Percentiles rank a stretch among this genome's conserved stretches.
Conservation (phyloP, 2,329 filamentous ascomycete species). For the Talaromyces funiculosus region DNA sequence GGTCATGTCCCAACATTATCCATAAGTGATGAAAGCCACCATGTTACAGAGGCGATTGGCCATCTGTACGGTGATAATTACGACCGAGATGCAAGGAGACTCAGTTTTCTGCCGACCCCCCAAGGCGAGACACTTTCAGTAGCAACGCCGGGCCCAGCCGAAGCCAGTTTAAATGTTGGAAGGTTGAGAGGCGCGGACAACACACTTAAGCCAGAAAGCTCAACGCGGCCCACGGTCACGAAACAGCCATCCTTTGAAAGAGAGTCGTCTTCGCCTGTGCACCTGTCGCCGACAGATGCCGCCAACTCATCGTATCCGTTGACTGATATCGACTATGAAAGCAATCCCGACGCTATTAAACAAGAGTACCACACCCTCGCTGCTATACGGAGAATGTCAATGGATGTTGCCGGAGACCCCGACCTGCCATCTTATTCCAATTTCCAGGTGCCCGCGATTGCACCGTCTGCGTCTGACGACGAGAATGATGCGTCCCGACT, state of each 20-base stretch:
- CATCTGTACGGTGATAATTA: slow-evolving; percentile 80
- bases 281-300: slow-evolving; percentile 50
- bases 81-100: slow-evolving; percentile 57
- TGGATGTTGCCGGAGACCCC: slow-evolving; percentile 72
- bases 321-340: slow-evolving; percentile 83
- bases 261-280: slow-evolving; percentile 50
- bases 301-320: slow-evolving; percentile 62
- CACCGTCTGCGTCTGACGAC: slow-evolving; percentile 49
- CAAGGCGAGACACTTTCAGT: slow-evolving; percentile 36
- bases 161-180: slow-evolving; percentile 14
- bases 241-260: slow-evolving; percentile 29
- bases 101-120: slow-evolving; percentile 64
- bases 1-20: slow-evolving; percentile 58
- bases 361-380: slow-evolving; percentile 91
- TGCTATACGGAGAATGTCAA: slow-evolving; percentile 84
- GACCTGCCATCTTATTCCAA: slow-evolving; percentile 42
- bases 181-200: slow-evolving; percentile 26
- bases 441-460: slow-evolving; percentile 36
- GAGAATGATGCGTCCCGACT: slow-evolving; percentile 83
- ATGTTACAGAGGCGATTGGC: slow-evolving; percentile 90
- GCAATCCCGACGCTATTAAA: slow-evolving; percentile 79
- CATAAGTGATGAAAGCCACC: slow-evolving; percentile 84
- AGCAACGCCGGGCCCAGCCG: slow-evolving; percentile 29
- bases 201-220: slow-evolving; percentile 18
- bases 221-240: slow-evolving; percentile 14